Evolutionary conservation across 2,329 filamentous ascomycete genomes (phyloP), one percentile per base, ranked within the genome.

Genomic region (Colletotrichum aenigma): DNA sequence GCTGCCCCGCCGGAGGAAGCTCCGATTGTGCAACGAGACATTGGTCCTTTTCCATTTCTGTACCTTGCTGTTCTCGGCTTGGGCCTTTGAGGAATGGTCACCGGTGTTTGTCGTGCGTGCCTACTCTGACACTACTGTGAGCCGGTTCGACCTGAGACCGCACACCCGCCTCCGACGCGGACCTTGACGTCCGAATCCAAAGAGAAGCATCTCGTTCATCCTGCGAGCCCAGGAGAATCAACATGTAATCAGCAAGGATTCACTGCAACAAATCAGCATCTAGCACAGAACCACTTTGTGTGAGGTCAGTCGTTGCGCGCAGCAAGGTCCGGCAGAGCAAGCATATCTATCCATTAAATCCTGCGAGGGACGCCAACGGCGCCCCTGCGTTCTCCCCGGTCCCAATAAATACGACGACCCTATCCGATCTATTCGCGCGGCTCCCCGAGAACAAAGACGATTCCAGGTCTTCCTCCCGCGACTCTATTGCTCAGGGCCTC

Each of bases 131-230:
- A 15, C 1, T 1, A 15, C 34, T 36, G 34, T 36, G 15, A 36
- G 34, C 34, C 0, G 34, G 0, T 36, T 2, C 34, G 34, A 6
- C 34, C 13, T 0, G 7, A 6, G 34, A 36, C 34, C 34, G 7
- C 34, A 15, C 34, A 16, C 13, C 34, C 34, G 6, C 34, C 16
- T 36, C 34, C 34, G 34, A 36, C 34, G 34, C 13, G 13, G 6
- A 36, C 34, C 34, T 36, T 36, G 34, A 36, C 3, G 34, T 36
- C 34, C 34, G 34, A 15, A 4, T 2, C 6, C 34, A 36, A 0
- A 36, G 32, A 5, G 12, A 6, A 36, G 34, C 34, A 36, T 36
- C 34, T 36, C 34, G 4, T 16, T 36, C 34, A 36, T 36, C 34
- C 34, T 36, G 34, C 34, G 7, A 36, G 0, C 34, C 34, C 34